Conservation (phyloP, 2,329 filamentous ascomycete species). For the Neofusicoccum laricinum region DNA sequence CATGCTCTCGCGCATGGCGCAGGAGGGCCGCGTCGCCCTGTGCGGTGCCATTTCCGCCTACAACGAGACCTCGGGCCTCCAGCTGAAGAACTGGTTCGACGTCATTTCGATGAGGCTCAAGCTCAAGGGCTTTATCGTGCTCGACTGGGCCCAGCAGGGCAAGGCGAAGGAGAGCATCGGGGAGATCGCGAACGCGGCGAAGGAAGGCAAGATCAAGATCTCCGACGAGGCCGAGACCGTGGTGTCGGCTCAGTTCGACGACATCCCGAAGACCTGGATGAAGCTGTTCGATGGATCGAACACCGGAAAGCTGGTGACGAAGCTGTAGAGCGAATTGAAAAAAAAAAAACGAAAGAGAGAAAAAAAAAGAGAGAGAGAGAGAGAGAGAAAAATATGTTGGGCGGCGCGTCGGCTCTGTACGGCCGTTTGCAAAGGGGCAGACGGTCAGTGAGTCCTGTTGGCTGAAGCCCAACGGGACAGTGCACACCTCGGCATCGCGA, state of each 20-base stretch:
- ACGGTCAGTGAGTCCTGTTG: neutral
- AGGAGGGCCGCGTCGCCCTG: constrained; percentile 40
- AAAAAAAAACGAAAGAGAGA: too few relatives aligned
- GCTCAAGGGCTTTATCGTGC: constrained; percentile 62
- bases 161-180: constrained; percentile 9
- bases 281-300: constrained; percentile 48
- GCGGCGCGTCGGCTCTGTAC: neutral
- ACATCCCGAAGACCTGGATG: constrained; percentile 49
- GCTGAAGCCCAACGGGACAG: neutral
- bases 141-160: constrained; percentile 50
- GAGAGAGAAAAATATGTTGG: neutral
- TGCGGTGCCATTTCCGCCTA: constrained; percentile 46
- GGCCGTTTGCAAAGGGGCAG: constrained; percentile 12
- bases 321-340: constrained; percentile 21
- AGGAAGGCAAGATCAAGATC: constrained; percentile 48
- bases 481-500: constrained; percentile 2
- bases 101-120: constrained; percentile 41
- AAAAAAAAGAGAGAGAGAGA: neutral
- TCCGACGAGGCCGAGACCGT: constrained; percentile 47
- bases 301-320: constrained; percentile 47
- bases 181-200: constrained; percentile 8
- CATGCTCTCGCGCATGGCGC: constrained; percentile 43
- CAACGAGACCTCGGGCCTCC: constrained; percentile 29
- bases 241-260: constrained; percentile 47
- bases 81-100: constrained; percentile 44